Conservation (phyloP, 441 rosid species). For the Metrosideros polymorpha region DNA sequence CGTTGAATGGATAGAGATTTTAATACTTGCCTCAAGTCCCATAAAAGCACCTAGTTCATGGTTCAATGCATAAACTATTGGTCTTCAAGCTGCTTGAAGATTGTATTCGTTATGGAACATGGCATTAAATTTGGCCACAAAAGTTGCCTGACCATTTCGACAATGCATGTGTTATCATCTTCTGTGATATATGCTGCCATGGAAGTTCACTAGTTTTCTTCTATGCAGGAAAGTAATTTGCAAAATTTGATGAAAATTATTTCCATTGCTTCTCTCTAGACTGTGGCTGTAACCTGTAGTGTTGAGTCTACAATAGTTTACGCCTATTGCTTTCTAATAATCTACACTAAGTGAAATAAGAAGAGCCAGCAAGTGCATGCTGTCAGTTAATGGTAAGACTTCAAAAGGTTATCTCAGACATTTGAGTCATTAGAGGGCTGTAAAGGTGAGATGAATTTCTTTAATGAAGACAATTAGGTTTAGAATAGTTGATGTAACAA, state of each 20-base stretch:
- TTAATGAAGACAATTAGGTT: neutral
- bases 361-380: neutral
- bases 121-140: neutral
- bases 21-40: neutral
- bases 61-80: neutral
- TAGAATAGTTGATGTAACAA: neutral
- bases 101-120: neutral
- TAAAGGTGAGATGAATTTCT: neutral
- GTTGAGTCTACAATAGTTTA: neutral
- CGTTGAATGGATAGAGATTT: neutral
- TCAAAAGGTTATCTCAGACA: neutral
- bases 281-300: neutral
- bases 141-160: neutral
- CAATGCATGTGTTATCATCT: neutral
- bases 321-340: neutral
- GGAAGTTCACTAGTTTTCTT: neutral
- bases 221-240: neutral
- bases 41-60: neutral
- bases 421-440: neutral
- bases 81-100: neutral
- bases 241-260: neutral
- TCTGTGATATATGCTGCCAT: neutral
- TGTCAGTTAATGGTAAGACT: neutral
- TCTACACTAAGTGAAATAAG: neutral
- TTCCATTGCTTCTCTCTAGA: neutral